A percentile compares a stretch with the other conserved stretches of the same genome.
phyloP scores from a whole-genome alignment of 805 yeast genomes.

The Tanozyma kutaoensis region DNA sequence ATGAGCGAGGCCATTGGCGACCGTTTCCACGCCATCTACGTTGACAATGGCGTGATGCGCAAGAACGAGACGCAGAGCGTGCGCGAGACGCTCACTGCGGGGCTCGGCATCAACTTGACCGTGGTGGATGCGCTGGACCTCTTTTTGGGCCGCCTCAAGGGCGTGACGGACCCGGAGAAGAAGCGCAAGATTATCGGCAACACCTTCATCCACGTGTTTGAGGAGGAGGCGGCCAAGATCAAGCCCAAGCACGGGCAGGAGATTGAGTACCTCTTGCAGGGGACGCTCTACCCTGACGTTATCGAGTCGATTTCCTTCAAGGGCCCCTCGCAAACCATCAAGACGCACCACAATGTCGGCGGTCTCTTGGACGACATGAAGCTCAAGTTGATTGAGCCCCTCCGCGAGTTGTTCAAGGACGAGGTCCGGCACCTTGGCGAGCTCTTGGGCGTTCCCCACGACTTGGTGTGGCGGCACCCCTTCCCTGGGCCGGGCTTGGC shows the following conservation, averaged over 20 bases:
- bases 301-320: conserved; percentile 97
- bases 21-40: conserved; percentile 95
- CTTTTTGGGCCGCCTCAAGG: conserved; percentile 76
- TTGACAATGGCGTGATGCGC: conserved; percentile 97
- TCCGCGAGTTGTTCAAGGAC: conserved; percentile 96
- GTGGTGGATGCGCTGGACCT: conserved; percentile 91
- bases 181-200: conserved; percentile 98
- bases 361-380: conserved; percentile 97
- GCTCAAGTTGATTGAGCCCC: conserved; percentile 94
- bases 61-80: conserved; percentile 84
- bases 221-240: conserved; percentile 87
- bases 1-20: conserved; percentile 98
- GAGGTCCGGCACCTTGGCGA: conserved; percentile 97
- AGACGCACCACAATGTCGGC: conserved; percentile 99
- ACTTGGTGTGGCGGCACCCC: conserved; percentile 98
- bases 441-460: conserved; percentile 89
- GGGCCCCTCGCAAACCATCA: conserved; percentile 99
- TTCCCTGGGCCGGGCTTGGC: conserved; percentile 99
- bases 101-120: conserved; percentile 87
- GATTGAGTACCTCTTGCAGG: conserved; percentile 88
- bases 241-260: conserved; percentile 82
- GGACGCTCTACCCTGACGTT: conserved; percentile 96
- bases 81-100: conserved; percentile 79
- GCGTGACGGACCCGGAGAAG: conserved; percentile 96
- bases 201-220: conserved; percentile 94